A percentile compares a stretch with the other conserved stretches of the same genome.
These are phyloP conservation scores for Solanum chilense DNA, from an alignment of 257 asterid genomes.

Conservation along the genomic window DNA sequence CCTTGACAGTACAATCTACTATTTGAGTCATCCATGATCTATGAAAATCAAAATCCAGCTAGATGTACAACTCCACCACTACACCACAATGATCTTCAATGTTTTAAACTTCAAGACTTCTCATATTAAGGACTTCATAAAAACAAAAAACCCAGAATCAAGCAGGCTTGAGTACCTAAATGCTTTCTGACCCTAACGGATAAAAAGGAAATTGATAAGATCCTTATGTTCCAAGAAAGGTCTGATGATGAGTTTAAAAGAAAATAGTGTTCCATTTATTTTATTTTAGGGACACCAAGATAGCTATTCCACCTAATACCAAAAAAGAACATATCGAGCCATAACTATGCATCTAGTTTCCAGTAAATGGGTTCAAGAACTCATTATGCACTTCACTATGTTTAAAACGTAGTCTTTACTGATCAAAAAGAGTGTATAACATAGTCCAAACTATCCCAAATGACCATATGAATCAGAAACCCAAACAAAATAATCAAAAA, in stretches of 20 bases:
- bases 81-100: background rate
- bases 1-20: background rate
- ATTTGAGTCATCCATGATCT: background rate
- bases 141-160: background rate
- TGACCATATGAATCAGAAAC: background rate
- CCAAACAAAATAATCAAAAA: background rate
- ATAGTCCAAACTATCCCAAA: background rate
- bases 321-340: background rate
- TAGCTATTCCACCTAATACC: background rate
- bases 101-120: background rate
- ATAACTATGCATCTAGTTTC: background rate
- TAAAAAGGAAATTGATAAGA: background rate
- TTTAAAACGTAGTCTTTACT: background rate
- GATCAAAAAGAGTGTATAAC: background rate
- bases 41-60: background rate
- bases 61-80: background rate
- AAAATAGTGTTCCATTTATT: background rate
- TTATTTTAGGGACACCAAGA: background rate
- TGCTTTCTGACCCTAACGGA: background rate
- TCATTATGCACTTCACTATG: background rate
- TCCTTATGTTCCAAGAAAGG: background rate
- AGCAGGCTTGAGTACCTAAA: background rate
- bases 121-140: background rate
- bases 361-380: background rate
- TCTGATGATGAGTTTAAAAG: background rate